phyloP scores from a whole-genome alignment of 345 rosid genomes.

The Pistacia vera region DNA sequence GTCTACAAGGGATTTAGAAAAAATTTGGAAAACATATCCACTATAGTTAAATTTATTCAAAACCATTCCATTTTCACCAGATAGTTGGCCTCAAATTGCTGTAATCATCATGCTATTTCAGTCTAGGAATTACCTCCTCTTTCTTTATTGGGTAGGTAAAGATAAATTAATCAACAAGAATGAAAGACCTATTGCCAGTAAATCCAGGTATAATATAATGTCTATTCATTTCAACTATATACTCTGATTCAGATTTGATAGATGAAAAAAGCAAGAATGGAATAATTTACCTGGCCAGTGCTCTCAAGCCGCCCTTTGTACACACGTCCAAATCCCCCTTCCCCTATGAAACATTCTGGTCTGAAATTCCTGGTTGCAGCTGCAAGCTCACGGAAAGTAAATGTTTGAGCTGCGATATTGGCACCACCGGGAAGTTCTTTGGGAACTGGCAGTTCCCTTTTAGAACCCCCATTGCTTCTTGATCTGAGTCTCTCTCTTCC shows the following conservation, averaged over 20 bases:
- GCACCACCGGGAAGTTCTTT: slow-evolving; percentile 59
- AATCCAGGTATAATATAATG: neutral
- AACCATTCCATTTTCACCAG: neutral
- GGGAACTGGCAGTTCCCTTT: slow-evolving; percentile 55
- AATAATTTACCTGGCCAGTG: slow-evolving; percentile 81
- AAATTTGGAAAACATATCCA: neutral
- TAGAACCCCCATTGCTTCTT: slow-evolving; percentile 65
- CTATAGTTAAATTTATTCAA: neutral
- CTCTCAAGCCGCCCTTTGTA: slow-evolving; percentile 87
- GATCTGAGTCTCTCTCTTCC: slow-evolving; percentile 76
- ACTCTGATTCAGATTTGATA: neutral
- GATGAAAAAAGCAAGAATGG: neutral
- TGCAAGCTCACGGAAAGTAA: slow-evolving; percentile 87
- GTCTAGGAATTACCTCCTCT: neutral
- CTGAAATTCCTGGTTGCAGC: slow-evolving; percentile 90
- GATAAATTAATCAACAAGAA: neutral
- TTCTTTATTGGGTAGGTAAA: neutral
- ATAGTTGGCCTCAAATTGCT: slow-evolving; percentile 1
- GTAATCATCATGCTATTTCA: slow-evolving; percentile 11
- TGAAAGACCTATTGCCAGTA: neutral
- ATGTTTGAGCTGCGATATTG: slow-evolving; percentile 86
- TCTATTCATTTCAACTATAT: neutral
- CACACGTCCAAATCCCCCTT: slow-evolving; percentile 98
- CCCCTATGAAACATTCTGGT: slow-evolving; percentile 90
- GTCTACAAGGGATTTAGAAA: neutral